Percentiles rank a stretch among this genome's conserved stretches.
phyloP scores from a whole-genome alignment of 768 basidiomycete genomes.

The Leccinum obscurum region DNA sequence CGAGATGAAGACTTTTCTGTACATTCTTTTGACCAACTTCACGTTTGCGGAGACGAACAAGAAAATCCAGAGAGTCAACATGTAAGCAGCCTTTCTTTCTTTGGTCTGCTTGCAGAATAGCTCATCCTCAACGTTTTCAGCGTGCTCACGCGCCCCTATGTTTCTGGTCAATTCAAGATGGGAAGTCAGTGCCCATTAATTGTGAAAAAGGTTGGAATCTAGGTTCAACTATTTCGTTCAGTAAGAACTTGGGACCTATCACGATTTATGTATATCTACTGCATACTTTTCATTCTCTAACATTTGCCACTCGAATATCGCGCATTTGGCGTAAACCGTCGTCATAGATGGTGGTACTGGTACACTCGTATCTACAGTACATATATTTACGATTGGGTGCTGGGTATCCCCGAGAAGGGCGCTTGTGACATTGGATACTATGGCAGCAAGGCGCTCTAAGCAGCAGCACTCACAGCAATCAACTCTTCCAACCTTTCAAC shows the following conservation, averaged over 20 bases:
- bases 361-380: not conserved
- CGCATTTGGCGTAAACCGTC: not conserved
- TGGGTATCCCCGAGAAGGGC: not conserved
- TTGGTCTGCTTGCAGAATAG: not conserved
- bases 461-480: not conserved
- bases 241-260: not conserved
- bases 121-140: slow-evolving; percentile 32
- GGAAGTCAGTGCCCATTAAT: slow-evolving; percentile 66
- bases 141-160: slow-evolving; percentile 64
- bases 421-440: not conserved
- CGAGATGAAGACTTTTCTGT: slow-evolving; percentile 79
- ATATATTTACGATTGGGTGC: not conserved
- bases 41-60: slow-evolving; percentile 53
- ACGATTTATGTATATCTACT: not conserved
- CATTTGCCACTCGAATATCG: not conserved
- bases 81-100: slow-evolving; percentile 42
- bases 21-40: slow-evolving; percentile 67
- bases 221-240: not conserved
- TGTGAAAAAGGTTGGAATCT: slow-evolving; percentile 38
- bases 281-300: not conserved
- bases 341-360: not conserved
- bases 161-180: slow-evolving; percentile 50
- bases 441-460: not conserved
- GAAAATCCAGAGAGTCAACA: slow-evolving; percentile 57
- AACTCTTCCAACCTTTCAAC: not conserved